These are phyloP conservation scores for Fusarium denticulatum DNA, from an alignment of 2,329 filamentous ascomycete genomes.

Conservation along the genomic window DNA sequence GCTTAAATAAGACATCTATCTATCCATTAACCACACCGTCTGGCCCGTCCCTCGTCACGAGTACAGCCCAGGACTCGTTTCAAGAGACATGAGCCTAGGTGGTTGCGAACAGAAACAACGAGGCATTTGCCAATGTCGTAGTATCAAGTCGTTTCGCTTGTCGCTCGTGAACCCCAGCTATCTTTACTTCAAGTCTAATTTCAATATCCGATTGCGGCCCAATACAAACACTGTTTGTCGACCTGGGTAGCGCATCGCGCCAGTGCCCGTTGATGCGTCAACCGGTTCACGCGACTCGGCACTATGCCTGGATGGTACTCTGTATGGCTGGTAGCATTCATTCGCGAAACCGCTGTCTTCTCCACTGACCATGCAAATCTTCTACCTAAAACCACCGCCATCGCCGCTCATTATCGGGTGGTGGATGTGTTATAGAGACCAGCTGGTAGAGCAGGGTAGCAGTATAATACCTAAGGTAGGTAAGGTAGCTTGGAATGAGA, in stretches of 20 bases:
- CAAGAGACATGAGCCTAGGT: background rate
- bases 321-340: constrained; percentile 13
- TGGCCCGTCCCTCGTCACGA: constrained; percentile 9
- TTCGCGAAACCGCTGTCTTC: constrained; percentile 13
- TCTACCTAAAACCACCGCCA: constrained; percentile 32
- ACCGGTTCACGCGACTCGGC: constrained; percentile 27
- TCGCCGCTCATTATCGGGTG: constrained; percentile 25
- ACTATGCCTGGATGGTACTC: background rate
- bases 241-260: constrained; percentile 4
- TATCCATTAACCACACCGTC: constrained; percentile 20
- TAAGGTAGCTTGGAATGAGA: constrained; percentile 1
- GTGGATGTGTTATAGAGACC: constrained; percentile 25
- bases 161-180: constrained; percentile 27
- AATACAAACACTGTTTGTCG: constrained; percentile 4
- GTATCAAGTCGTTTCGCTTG: constrained; percentile 25
- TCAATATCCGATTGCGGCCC: constrained; percentile 12
- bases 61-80: constrained; percentile 8
- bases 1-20: constrained; percentile 9
- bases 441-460: constrained; percentile 3
- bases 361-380: constrained; percentile 28
- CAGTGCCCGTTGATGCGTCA: constrained; percentile 37
- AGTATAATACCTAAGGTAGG: background rate
- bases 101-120: constrained; percentile 25
- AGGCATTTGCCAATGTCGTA: background rate
- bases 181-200: background rate